phyloP scores from a whole-genome alignment of 345 rosid genomes.

The Raphanus raphanistrum region DNA sequence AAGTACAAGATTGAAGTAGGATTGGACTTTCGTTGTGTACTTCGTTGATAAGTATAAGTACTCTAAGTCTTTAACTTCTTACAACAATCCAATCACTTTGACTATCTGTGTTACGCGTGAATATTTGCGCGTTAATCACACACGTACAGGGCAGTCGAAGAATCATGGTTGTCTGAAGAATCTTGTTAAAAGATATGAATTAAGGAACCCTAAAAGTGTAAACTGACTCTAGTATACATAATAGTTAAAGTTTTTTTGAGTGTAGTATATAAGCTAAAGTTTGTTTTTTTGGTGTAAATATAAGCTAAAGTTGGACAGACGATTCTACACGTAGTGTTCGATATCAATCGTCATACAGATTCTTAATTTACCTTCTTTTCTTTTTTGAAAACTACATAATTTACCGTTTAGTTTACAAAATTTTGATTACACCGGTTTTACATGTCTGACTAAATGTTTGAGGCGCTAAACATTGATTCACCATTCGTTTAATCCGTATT shows the following conservation, averaged over 20 bases:
- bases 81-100: conserved; percentile 33
- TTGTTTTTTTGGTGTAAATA: too few species aligned
- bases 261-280: too few species aligned
- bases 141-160: background rate
- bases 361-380: too few species aligned
- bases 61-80: background rate
- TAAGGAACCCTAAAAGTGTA: conserved; percentile 3
- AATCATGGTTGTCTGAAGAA: conserved; percentile 25
- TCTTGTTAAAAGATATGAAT: conserved; percentile 22
- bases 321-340: too few species aligned
- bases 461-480: background rate
- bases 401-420: too few species aligned
- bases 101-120: conserved; percentile 2
- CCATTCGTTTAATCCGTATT: background rate
- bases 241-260: too few species aligned
- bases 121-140: background rate
- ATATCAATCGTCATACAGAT: too few species aligned
- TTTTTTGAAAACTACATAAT: too few species aligned
- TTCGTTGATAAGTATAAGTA: conserved; percentile 28
- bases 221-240: background rate
- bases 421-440: background rate
- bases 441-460: background rate
- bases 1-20: background rate
- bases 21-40: conserved; percentile 38
- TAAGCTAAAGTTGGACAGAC: too few species aligned